Evolutionary conservation across 352 stramenopile species (phyloP).

Genomic region (Pythium insidiosum): DNA sequence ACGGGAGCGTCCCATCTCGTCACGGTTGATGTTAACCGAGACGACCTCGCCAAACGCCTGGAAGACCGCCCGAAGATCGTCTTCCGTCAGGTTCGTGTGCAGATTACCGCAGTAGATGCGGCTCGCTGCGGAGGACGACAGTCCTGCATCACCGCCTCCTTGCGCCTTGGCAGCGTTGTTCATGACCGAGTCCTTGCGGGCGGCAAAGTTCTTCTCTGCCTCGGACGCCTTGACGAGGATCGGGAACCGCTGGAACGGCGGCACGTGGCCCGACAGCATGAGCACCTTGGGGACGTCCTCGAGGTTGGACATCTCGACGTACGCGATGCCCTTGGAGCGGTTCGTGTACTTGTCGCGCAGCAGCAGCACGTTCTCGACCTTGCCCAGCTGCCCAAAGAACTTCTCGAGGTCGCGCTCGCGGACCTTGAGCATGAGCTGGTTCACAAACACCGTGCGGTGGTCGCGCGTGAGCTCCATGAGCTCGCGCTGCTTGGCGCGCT

Average conservation of each 20-base stretch:
- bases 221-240: conserved; percentile 96
- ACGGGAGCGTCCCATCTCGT: conserved; percentile 80
- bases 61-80: conserved; percentile 75
- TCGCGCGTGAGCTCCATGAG: conserved; percentile 93
- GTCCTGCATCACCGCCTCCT: no score
- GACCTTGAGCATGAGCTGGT: conserved; percentile 93
- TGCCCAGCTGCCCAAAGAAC: conserved; percentile 89
- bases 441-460: conserved; percentile 96
- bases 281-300: conserved; percentile 94
- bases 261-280: conserved; percentile 86
- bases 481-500: conserved; percentile 76
- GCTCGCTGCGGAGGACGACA: conserved; percentile 49
- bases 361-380: conserved; percentile 93
- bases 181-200: conserved; percentile 84
- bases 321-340: conserved; percentile 96
- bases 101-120: conserved; percentile 87
- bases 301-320: conserved; percentile 94
- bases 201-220: conserved; percentile 95
- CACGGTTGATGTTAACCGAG: conserved; percentile 83
- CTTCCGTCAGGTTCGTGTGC: conserved; percentile 88
- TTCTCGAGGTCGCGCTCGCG: conserved; percentile 89
- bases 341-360: conserved; percentile 95
- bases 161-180: conserved; percentile 24
- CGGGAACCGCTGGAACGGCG: conserved; percentile 97
- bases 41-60: conserved; percentile 79